Evolutionary conservation across 768 basidiomycete genomes (phyloP).

Genomic region (Russula olivacea): DNA sequence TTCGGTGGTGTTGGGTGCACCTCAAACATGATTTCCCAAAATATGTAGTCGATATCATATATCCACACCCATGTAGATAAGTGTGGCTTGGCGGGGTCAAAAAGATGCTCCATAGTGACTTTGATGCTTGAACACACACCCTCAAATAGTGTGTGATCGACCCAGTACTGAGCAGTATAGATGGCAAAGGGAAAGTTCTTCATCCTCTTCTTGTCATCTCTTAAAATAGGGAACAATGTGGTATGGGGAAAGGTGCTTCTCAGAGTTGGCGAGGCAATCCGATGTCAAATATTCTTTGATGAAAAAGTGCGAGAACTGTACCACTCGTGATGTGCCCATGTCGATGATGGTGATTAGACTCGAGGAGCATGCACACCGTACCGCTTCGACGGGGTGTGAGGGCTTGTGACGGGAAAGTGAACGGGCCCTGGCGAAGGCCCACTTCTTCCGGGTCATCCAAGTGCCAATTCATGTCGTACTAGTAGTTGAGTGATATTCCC

Average conservation of each 20-base stretch:
- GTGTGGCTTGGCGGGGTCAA: not conserved
- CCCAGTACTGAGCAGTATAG: not conserved
- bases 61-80: not conserved
- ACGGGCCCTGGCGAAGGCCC: too few relatives aligned
- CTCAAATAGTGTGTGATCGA: not conserved
- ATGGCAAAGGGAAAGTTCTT: not conserved
- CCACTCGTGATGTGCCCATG: not conserved
- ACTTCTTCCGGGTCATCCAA: not conserved
- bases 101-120: not conserved
- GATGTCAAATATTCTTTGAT: not conserved
- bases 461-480: too few relatives aligned
- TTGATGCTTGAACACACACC: not conserved
- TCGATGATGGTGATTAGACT: not conserved
- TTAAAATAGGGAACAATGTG: not conserved
- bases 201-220: not conserved
- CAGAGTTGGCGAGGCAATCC: not conserved
- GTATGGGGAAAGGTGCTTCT: not conserved
- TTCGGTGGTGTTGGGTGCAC: not conserved
- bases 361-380: not conserved
- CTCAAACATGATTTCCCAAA: not conserved
- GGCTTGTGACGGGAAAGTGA: too few relatives aligned
- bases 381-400: too few relatives aligned
- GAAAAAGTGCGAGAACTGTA: not conserved
- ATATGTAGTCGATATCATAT: not conserved
- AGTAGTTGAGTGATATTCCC: not conserved